Conservation (phyloP, 768 basidiomycete genomes). For the Hygrophorus russula region DNA sequence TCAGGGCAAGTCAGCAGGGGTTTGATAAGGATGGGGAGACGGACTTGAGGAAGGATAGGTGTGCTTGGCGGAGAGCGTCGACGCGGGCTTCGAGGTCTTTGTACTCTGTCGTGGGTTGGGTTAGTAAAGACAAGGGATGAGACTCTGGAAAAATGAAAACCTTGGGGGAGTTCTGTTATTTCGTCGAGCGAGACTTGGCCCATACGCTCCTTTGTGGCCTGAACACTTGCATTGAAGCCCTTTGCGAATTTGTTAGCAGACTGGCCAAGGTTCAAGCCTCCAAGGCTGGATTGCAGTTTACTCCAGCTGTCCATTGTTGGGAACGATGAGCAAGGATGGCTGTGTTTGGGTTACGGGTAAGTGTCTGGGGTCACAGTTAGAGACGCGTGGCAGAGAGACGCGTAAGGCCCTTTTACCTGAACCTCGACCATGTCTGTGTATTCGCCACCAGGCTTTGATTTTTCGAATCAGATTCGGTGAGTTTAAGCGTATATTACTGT, state of each 20-base stretch:
- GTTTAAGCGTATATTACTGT: not conserved
- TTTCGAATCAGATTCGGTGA: slow-evolving; percentile 65
- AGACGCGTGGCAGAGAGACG: no score
- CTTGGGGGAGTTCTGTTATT: slow-evolving; percentile 89
- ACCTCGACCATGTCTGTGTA: slow-evolving; percentile 26
- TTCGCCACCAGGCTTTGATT: slow-evolving; percentile 58
- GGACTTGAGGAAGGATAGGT: slow-evolving; percentile 69
- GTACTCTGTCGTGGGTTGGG: slow-evolving; percentile 91
- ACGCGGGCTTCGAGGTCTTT: slow-evolving; percentile 92
- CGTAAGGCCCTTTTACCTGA: not conserved
- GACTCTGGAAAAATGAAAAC: slow-evolving; percentile 29
- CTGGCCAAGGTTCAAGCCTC: slow-evolving; percentile 59
- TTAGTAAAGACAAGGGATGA: no score
- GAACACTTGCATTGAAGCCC: slow-evolving; percentile 71
- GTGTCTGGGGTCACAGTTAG: not conserved
- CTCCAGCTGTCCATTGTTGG: slow-evolving; percentile 50
- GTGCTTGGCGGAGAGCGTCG: slow-evolving; percentile 78
- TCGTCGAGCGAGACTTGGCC: slow-evolving; percentile 87
- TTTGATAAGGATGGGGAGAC: slow-evolving; percentile 10
- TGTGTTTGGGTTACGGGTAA: not conserved
- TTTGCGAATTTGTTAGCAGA: slow-evolving; percentile 69
- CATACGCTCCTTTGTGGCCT: slow-evolving; percentile 78
- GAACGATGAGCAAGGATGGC: not conserved
- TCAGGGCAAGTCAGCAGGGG: not conserved
- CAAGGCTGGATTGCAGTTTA: slow-evolving; percentile 53